These are phyloP conservation scores for Mycosarcoma maydis DNA, from an alignment of 1,284 basidiomycete genomes.

Conservation along the genomic window DNA sequence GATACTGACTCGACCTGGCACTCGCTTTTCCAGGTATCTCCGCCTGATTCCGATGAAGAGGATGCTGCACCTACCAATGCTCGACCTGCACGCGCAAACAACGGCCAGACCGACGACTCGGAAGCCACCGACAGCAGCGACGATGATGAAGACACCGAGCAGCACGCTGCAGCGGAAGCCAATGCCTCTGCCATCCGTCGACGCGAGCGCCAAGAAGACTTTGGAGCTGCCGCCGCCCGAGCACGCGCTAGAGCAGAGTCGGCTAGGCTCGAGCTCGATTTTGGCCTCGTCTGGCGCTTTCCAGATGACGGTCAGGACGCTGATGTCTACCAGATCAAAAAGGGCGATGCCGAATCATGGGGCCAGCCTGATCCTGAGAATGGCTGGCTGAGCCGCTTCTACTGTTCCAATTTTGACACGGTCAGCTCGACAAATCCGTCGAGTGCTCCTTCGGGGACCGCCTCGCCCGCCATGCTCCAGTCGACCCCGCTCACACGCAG, in stretches of 20 bases:
- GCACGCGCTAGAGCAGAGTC: conserved; percentile 40
- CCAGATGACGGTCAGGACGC: conserved; percentile 58
- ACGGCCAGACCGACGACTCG: conserved; percentile 16
- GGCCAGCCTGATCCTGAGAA: conserved; percentile 57
- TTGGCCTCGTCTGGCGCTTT: conserved; percentile 59
- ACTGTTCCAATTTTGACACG: conserved; percentile 54
- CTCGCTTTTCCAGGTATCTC: conserved; percentile 50
- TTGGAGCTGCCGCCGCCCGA: conserved; percentile 29
- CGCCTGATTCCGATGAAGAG: conserved; percentile 25
- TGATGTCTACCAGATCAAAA: conserved; percentile 40
- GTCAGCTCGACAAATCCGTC: conserved; percentile 32
- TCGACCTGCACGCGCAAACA: conserved; percentile 1
- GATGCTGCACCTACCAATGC: conserved; percentile 8
- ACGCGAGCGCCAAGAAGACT: conserved; percentile 21
- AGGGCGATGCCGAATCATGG: conserved; percentile 46
- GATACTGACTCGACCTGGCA: conserved; percentile 55
- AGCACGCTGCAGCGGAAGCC: not conserved
- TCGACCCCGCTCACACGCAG: conserved; percentile 45
- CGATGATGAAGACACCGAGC: conserved; percentile 4
- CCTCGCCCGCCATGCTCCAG: conserved; percentile 41
- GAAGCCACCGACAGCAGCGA: conserved; percentile 13
- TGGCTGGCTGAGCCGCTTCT: conserved; percentile 61
- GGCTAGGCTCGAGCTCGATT: conserved; percentile 54
- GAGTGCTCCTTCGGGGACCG: conserved; percentile 30
- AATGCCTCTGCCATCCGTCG: conserved; percentile 2